Percentiles rank a stretch among this genome's conserved stretches.
These are phyloP conservation scores for Kodamaea fukazawae DNA, from an alignment of 805 yeast species.

Conservation along the genomic window DNA sequence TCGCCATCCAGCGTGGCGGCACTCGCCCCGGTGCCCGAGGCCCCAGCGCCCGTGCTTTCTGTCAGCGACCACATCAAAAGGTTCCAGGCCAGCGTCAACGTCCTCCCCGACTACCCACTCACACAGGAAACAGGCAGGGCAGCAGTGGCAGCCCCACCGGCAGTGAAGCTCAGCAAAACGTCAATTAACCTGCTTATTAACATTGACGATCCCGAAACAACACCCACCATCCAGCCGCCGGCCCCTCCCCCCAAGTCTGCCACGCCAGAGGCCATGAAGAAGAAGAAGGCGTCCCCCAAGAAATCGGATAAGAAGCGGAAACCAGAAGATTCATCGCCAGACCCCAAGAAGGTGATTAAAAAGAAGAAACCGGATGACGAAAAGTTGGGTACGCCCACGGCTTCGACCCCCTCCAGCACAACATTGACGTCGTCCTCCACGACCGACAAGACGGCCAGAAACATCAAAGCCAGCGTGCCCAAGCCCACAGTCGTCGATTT, in stretches of 20 bases:
- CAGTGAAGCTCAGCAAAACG: conserved; percentile 24
- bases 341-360: conserved; percentile 5
- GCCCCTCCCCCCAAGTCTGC: not conserved
- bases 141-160: conserved; percentile 8
- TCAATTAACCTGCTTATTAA: conserved; percentile 42
- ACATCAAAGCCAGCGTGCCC: conserved; percentile 7
- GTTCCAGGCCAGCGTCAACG: conserved; percentile 31
- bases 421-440: conserved; percentile 20
- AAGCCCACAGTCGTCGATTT: conserved; percentile 20
- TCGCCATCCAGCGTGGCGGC: conserved; percentile 2
- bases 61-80: conserved; percentile 26
- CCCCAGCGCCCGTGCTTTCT: conserved; percentile 8
- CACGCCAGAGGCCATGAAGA: conserved; percentile 1
- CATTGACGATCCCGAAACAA: conserved; percentile 27
- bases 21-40: no score
- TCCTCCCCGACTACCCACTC: conserved; percentile 5
- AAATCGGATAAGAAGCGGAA: conserved; percentile 5
- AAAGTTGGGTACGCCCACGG: conserved; percentile 13
- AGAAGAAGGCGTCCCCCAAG: conserved; percentile 11
- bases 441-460: conserved; percentile 16
- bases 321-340: conserved; percentile 12
- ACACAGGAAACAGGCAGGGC: conserved; percentile 4
- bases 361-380: conserved; percentile 16
- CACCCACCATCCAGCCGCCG: conserved; percentile 10
- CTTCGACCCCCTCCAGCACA: conserved; percentile 6